phyloP scores from a whole-genome alignment of 2,329 filamentous ascomycete genomes.

The Diaporthe vexans region DNA sequence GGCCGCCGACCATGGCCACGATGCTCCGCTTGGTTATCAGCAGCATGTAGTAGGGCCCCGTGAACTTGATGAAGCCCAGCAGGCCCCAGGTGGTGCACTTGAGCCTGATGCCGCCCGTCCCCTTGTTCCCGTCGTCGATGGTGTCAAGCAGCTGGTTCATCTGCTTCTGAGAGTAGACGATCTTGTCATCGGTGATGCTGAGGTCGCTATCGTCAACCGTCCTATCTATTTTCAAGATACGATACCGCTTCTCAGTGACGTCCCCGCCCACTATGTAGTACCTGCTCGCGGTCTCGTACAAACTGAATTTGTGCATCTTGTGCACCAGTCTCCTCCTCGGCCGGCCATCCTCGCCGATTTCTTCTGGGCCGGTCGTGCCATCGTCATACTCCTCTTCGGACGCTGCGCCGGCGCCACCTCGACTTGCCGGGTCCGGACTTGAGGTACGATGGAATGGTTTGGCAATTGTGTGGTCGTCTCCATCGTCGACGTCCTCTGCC shows the following conservation, averaged over 20 bases:
- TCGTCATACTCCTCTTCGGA: conserved; percentile 46
- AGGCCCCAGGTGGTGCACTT: conserved; percentile 94
- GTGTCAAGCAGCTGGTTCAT: conserved; percentile 94
- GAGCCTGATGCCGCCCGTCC: conserved; percentile 88
- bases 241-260: conserved; percentile 87
- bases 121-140: conserved; percentile 95
- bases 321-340: conserved; percentile 58
- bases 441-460: conserved; percentile 69
- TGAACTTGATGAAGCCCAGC: conserved; percentile 95
- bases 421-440: conserved; percentile 62
- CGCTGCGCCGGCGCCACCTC: conserved; percentile 43
- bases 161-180: conserved; percentile 91
- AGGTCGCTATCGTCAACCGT: conserved; percentile 85
- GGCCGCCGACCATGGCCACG: conserved; percentile 94
- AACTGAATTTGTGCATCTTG: conserved; percentile 95
- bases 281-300: conserved; percentile 93
- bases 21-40: conserved; percentile 96
- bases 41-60: conserved; percentile 96
- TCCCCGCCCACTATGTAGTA: conserved; percentile 97
- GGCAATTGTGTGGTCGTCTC: conserved; percentile 70
- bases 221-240: conserved; percentile 94
- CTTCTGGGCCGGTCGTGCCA: conserved; percentile 46
- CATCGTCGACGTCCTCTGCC: conserved; percentile 64
- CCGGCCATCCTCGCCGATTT: conserved; percentile 49
- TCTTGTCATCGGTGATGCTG: conserved; percentile 92